Evolutionary conservation across 192 early-diverging fungal genomes (phyloP), one percentile per base, ranked within the genome.

Genomic region (Phlyctochytrium planicorne): DNA sequence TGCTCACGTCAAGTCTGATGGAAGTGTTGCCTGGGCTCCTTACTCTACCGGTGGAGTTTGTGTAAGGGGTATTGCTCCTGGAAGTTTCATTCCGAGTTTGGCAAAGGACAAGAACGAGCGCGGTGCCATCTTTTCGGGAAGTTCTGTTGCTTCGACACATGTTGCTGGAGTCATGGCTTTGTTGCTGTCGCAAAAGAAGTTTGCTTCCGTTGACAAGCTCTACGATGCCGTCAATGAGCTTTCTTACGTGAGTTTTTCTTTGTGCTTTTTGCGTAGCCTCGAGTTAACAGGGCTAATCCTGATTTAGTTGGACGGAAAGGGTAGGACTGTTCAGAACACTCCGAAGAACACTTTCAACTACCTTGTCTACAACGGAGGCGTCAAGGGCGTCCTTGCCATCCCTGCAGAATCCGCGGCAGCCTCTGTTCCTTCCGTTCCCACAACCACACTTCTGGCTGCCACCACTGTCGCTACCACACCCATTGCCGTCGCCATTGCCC

Each of bases 101-200:
- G 87, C 84, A 35, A 89, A 80, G 29, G 10, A 6, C 55, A 29
- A 47, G 40, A 47, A 47, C 40, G 40, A 20, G 10, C 40, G 20
- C 6, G 6, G 10, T 20, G 91, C 90, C 62, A 90, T 85, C 60
- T 85, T 93, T 66, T 90, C 88, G 59, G 91, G 91, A 64, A 93
- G 91, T 0, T 92, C 90, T 30, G 92, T 93, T 90, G 91, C 91
- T 0, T 81, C 86, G 1, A 91, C 91, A n/a, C 91, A 93, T 64
- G 88, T 88, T 65, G 83, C 83, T 63, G 91, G 91, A 70, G 67
- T 91, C 30, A 40, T 86, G 36, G 80, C 81, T 10, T 36, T 66
- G 16, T 68, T 84, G 23, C 34, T 85, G 27, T 68, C 63, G 24
- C 64, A 10, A 4, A 27, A 6, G 12, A 10, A 27, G 12, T 57